Base-by-base conservation (phyloP, 495 filamentous ascomycete genomes). In the Aspergillus ellipticus region DNA sequence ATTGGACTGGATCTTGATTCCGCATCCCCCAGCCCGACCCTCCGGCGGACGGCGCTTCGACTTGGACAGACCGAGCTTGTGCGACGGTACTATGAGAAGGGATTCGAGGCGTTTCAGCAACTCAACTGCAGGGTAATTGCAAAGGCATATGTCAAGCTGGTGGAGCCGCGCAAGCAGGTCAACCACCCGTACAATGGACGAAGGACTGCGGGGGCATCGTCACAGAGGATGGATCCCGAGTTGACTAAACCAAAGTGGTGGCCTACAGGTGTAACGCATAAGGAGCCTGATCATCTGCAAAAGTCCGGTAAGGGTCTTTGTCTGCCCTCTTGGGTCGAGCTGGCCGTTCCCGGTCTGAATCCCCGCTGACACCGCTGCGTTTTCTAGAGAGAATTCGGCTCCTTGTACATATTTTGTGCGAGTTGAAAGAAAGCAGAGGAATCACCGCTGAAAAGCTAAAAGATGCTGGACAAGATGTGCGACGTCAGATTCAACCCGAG, bases 111-210 rank as follows among this genome's bases (percentile, higher is more conserved):
- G 20, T 78, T 89, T 57, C 88, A 91, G 63, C 89, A 93, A 60
- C 74, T 82, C 6, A 81, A 83, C 42, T 85, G 86, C 69, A 88
- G 89, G 61, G 70, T 82, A 16, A 82, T 92, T 24, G 82, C 82
- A 17, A 93, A 90, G 66, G 84, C 80, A 10, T 91, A 84, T 77
- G 81, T 93, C 53, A 89, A 90, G 65, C 72, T 82, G 19, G 81
- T 90, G 0, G 86, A 88, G 49, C 89, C 89, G 0, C 87, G 86
- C 61, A 93, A 93, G 68, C 89, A 92, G 62, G 83, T 85, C 0
- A 85, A 78, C 39, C 81, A 87, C 58, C 88, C 89, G 1, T 96
- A 96, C 65, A 90, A 86, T 37, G 76, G 80, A 24, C 76, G 82
- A 9, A 75, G 82, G 46, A 63, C 62, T 5, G 59, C 68, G 13